Base-by-base conservation (phyloP, 2,329 filamentous ascomycete species). In the Fusarium nodosum region DNA sequence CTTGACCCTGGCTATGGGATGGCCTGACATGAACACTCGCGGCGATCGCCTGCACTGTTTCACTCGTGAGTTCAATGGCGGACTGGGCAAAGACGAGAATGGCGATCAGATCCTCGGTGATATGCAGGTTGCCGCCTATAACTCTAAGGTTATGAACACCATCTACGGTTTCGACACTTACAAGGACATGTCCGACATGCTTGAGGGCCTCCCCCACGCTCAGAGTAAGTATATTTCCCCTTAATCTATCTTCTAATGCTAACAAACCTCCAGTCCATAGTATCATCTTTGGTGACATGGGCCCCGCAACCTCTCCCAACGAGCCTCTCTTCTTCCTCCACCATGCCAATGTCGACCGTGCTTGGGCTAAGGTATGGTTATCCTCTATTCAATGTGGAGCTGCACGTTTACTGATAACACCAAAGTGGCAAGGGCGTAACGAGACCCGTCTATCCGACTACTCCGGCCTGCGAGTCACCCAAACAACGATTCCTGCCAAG, bases 301-400 rank as follows among this genome's bases (percentile, higher is more conserved):
- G 71, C 5, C 72, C 72, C 3, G 46, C 72, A n/a, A 74, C 72
- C n/a, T 72, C 71, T 7, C 73, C 75, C 5, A 72, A 72, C 22
- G 73, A 77, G 38, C 67, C 75, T n/a, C 59, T 77, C 7, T 76
- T 76, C 52, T 76, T 72, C 51, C 53, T 77, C 0, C 75, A 76
- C 36, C 75, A 77, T 24, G 66, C 67, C 12, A 74, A 77, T 15
- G 69, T 77, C 2, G 74, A 77, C 28, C 71, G 72, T 5, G 68
- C 44, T 22, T 70, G 61, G 62, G 54, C 60, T 3, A 65, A 65
- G 44, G 60, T 39, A 63, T 16, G 31, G 2, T 20, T n/a, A 5
- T 26, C 11, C 2, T 15, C 2, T 2, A 11, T 33, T 4, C 1
- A 9, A 20, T 4, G 1, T 6, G 6, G 16, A n/a, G 9, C 26